phyloP scores from a whole-genome alignment of 345 rosid genomes.

The Melaleuca alternifolia region DNA sequence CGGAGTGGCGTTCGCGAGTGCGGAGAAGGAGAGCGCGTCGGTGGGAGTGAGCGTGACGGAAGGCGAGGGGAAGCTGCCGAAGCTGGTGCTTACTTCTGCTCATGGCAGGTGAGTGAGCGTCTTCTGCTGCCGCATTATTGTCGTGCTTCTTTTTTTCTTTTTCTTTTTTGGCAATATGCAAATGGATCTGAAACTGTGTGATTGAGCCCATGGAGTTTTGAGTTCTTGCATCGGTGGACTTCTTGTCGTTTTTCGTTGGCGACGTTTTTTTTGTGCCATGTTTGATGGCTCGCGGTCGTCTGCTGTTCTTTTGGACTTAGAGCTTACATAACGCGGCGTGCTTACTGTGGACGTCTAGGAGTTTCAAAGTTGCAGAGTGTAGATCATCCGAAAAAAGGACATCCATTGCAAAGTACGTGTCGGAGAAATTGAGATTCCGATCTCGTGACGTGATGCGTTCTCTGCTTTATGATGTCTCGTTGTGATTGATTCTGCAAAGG shows the following conservation, averaged over 20 bases:
- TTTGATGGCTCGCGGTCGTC: background rate
- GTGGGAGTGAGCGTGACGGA: constrained; percentile 54
- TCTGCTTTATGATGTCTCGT: background rate
- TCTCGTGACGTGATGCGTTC: background rate
- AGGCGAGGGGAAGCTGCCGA: constrained; percentile 86
- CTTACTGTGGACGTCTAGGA: background rate
- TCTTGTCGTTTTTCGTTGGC: background rate
- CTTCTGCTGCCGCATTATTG: background rate
- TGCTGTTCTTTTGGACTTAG: background rate
- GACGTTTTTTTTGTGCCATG: background rate
- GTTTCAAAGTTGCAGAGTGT: background rate
- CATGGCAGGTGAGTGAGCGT: constrained; percentile 38
- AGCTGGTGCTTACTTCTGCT: constrained; percentile 67
- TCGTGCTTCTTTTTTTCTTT: background rate
- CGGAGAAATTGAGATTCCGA: background rate
- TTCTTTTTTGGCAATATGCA: background rate
- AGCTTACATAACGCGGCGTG: background rate
- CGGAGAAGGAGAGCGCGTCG: constrained; percentile 9
- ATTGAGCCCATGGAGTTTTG: background rate
- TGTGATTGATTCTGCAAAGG: background rate
- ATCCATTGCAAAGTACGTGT: background rate
- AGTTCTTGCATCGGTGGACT: background rate
- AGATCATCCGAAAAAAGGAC: background rate
- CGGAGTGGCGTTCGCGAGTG: constrained; percentile 49
- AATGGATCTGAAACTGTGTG: background rate